Evolutionary conservation across 768 basidiomycete genomes (phyloP).

Genomic region (Psilocybe tampanensis): DNA sequence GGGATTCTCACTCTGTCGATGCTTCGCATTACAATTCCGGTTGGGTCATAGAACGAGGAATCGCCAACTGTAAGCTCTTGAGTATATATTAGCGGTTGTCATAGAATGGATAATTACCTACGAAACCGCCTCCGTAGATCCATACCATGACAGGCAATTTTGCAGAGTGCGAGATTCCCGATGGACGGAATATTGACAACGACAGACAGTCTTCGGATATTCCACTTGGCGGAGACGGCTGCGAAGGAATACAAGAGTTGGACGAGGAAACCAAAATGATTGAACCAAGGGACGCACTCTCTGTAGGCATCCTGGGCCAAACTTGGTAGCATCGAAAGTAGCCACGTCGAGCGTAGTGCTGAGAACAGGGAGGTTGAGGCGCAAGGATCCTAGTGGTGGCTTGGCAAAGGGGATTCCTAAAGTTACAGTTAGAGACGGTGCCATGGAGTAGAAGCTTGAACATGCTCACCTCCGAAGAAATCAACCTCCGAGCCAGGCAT

Average conservation of each 20-base stretch:
- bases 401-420: slow-evolving; percentile 53
- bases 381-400: slow-evolving; percentile 46
- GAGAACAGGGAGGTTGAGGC: slow-evolving; percentile 45
- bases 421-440: no score
- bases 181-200: slow-evolving; percentile 55
- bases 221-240: slow-evolving; percentile 24
- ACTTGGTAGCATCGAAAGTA: slow-evolving; percentile 44
- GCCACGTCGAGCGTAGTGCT: slow-evolving; percentile 32
- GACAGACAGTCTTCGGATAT: slow-evolving; percentile 59
- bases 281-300: background rate
- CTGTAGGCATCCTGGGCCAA: slow-evolving; percentile 42
- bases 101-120: background rate
- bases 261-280: slow-evolving; percentile 2
- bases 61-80: slow-evolving; percentile 26
- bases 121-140: slow-evolving; percentile 27
- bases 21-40: slow-evolving; percentile 30
- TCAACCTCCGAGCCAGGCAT: background rate
- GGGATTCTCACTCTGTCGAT: slow-evolving; percentile 25
- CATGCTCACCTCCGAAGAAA: background rate
- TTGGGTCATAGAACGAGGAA: slow-evolving; percentile 28
- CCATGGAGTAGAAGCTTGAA: no score
- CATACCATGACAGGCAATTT: slow-evolving; percentile 16
- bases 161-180: slow-evolving; percentile 24
- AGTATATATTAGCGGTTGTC: slow-evolving; percentile 7
- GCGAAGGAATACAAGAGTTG: background rate